Percentiles rank a stretch among this genome's conserved stretches.
Evolutionary conservation across 257 asterid genomes (phyloP).

Genomic region (Nicotiana attenuata): DNA sequence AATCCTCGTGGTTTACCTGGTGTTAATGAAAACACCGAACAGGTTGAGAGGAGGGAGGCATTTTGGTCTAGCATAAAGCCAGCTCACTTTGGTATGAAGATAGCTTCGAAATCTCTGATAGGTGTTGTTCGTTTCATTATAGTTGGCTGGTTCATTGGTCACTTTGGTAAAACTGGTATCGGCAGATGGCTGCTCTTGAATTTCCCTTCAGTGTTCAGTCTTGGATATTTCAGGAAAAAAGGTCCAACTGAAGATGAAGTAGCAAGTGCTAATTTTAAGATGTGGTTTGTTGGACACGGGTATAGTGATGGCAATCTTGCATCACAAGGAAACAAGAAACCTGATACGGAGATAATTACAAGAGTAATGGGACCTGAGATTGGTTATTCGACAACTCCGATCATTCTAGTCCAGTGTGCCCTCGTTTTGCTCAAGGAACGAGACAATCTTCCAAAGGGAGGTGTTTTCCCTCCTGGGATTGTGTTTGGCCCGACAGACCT

Average conservation of each 20-base stretch:
- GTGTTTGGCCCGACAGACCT: too few species aligned
- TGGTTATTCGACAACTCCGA: too few species aligned
- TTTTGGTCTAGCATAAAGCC: conserved; percentile 75
- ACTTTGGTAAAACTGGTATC: conserved; percentile 30
- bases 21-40: conserved; percentile 43
- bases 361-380: too few species aligned
- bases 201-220: conserved; percentile 62
- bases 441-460: too few species aligned
- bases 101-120: conserved; percentile 48
- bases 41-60: conserved; percentile 41
- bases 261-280: too few species aligned
- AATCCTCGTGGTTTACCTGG: conserved; percentile 64
- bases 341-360: too few species aligned
- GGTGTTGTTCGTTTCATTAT: conserved; percentile 45
- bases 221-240: conserved; percentile 53
- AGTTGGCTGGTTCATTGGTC: conserved; percentile 49
- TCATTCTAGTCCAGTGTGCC: too few species aligned
- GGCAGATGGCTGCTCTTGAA: conserved; percentile 71
- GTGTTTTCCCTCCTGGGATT: too few species aligned
- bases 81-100: conserved; percentile 67
- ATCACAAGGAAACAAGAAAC: too few species aligned
- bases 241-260: conserved; percentile 89
- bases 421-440: too few species aligned
- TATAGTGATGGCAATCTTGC: too few species aligned
- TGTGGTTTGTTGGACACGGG: too few species aligned